Percentiles rank a stretch among this genome's conserved stretches.
Conservation (phyloP, 1,284 basidiomycete genomes). For the Moniliophthora roreri region DNA sequence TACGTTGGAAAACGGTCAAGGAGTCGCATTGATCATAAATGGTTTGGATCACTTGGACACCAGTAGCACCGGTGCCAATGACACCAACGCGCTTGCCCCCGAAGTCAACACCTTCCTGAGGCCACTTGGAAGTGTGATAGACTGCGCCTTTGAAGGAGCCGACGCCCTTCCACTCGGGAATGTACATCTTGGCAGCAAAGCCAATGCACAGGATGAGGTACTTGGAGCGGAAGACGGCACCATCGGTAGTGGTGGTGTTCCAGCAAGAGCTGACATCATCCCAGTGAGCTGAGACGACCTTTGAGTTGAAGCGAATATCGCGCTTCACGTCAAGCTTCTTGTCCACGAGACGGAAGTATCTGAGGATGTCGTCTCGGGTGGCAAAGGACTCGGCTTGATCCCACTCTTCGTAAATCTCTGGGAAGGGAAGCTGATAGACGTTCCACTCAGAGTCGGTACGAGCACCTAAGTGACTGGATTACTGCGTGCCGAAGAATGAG, state of each 20-base stretch:
- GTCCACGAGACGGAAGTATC: background rate
- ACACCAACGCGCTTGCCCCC: background rate
- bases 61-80: background rate
- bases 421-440: background rate
- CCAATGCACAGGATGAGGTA: background rate
- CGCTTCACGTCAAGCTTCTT: background rate
- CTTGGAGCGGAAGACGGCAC: background rate
- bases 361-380: background rate
- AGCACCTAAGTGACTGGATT: background rate
- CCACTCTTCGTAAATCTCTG: background rate
- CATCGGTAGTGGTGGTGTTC: background rate
- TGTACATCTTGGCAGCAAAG: background rate
- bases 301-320: background rate
- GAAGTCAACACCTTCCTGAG: background rate
- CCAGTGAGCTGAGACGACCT: background rate
- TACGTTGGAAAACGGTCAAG: conserved; percentile 1
- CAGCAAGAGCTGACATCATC: background rate
- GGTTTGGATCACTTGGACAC: background rate
- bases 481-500: background rate
- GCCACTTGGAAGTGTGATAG: background rate
- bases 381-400: background rate
- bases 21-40: background rate
- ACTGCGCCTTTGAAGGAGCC: background rate
- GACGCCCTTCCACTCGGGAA: background rate
- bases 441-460: background rate